A percentile compares a stretch with the other conserved stretches of the same genome.
Evolutionary conservation across 768 basidiomycete species (phyloP).

Genomic region (Lactarius hatsudake): DNA sequence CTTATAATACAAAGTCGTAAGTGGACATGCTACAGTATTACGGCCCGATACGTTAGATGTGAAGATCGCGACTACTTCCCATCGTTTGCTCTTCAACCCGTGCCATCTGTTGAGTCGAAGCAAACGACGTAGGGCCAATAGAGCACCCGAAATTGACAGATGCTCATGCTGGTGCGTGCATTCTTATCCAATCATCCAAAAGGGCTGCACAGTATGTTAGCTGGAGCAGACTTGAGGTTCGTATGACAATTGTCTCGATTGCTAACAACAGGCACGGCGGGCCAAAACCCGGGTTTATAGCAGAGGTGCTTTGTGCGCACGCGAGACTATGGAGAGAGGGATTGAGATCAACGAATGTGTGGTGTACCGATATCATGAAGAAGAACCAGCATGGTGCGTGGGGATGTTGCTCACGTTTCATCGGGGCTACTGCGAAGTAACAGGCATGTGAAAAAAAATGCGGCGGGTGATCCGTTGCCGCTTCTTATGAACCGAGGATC

Average conservation of each 20-base stretch:
- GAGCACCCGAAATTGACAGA: not conserved
- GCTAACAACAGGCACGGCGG: not conserved
- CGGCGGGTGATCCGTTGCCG: slow-evolving; percentile 32
- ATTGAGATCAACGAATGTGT: slow-evolving; percentile 14
- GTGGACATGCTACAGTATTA: no score
- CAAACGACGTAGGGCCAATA: not conserved
- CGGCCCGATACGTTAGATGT: no score
- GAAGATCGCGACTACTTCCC: no score
- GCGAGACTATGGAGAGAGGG: not conserved
- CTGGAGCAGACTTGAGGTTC: not conserved
- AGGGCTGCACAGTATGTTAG: not conserved
- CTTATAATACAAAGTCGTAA: no score
- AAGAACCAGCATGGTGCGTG: slow-evolving; percentile 26
- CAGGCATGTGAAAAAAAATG: slow-evolving; percentile 31
- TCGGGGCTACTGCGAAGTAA: slow-evolving; percentile 25
- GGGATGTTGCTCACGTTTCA: slow-evolving; percentile 11
- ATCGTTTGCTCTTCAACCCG: no score
- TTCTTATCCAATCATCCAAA: not conserved
- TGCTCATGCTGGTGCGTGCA: not conserved
- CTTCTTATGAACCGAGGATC: slow-evolving; percentile 45
- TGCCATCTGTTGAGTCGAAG: no score
- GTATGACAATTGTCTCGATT: slow-evolving; percentile 1
- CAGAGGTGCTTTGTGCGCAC: not conserved
- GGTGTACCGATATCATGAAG: slow-evolving; percentile 12
- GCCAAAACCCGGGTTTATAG: not conserved